A percentile compares a stretch with the other conserved stretches of the same genome.
Evolutionary conservation across 1,139 yeast species (phyloP).

Genomic region (Kodamaea derodonti): DNA sequence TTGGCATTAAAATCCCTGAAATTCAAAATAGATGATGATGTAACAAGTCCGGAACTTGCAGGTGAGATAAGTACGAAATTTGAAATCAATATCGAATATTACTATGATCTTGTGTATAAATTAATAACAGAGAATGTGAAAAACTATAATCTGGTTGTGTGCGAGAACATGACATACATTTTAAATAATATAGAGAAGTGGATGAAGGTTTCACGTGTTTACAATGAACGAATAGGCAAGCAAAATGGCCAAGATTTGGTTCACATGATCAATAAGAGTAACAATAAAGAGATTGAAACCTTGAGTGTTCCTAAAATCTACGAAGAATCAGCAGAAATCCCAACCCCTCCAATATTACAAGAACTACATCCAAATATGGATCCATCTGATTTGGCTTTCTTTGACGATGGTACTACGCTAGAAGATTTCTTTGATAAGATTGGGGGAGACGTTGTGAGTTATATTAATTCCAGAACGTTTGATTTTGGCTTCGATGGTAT

Average conservation of each 20-base stretch:
- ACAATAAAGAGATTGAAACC: conserved; percentile 44
- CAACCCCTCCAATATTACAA: not conserved
- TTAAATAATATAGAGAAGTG: conserved; percentile 43
- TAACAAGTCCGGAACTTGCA: conserved; percentile 7
- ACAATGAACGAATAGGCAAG: conserved; percentile 6
- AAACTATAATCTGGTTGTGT: conserved; percentile 31
- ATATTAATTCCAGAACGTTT: conserved; percentile 21
- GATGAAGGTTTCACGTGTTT: conserved; percentile 40
- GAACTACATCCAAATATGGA: not conserved
- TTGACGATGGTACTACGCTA: conserved; percentile 13
- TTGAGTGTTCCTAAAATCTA: conserved; percentile 30
- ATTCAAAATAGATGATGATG: conserved; percentile 14
- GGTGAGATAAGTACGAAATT: conserved; percentile 8
- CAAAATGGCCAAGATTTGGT: conserved; percentile 24
- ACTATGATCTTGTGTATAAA: conserved; percentile 27
- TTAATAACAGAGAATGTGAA: conserved; percentile 22
- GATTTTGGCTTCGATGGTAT: not conserved
- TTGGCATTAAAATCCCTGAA: conserved; percentile 39
- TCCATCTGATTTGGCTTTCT: conserved; percentile 1
- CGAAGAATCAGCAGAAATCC: conserved; percentile 1
- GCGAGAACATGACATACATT: conserved; percentile 41
- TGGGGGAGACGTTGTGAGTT: conserved; percentile 26
- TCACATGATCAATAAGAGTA: conserved; percentile 41
- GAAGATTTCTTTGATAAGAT: conserved; percentile 32
- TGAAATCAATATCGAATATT: conserved; percentile 31